A percentile compares a stretch with the other conserved stretches of the same genome.
Conservation (phyloP, 495 filamentous ascomycete species). For the Ramalina peruviana region DNA sequence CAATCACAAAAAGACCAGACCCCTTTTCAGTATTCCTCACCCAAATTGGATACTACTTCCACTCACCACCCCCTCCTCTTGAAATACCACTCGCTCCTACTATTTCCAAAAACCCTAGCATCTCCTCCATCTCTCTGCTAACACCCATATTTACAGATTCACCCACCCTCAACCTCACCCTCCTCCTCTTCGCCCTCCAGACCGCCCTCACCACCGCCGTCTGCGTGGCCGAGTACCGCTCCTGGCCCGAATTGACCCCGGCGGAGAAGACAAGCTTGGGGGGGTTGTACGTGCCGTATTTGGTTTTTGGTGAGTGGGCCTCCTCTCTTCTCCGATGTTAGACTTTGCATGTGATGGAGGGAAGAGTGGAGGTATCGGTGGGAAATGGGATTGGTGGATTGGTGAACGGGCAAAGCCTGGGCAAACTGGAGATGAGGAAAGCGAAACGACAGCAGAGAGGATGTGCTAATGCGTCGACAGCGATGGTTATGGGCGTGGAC, state of each 20-base stretch:
- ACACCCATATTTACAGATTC: conserved; percentile 29
- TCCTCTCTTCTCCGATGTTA: neutral
- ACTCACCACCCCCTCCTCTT: no score
- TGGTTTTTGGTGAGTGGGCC: conserved; percentile 50
- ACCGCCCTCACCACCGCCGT: conserved; percentile 57
- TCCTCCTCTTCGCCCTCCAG: conserved; percentile 56
- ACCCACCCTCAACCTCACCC: conserved; percentile 44
- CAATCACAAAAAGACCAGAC: no score
- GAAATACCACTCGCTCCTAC: neutral
- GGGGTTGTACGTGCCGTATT: conserved; percentile 57
- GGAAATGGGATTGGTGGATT: no score
- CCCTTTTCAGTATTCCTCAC: no score
- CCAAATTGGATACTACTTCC: no score
- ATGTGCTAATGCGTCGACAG: conserved; percentile 17
- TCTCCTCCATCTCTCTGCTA: neutral
- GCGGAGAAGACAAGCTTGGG: conserved; percentile 42
- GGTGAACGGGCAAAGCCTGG: no score
- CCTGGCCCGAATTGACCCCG: conserved; percentile 41
- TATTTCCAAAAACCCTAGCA: neutral
- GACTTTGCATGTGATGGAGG: no score
- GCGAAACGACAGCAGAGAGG: no score
- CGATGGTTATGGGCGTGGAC: conserved; percentile 41
- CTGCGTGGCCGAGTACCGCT: conserved; percentile 48
- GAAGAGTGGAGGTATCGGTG: no score
- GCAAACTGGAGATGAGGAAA: no score